Evolutionary conservation across 139 green algal genomes (phyloP).

Genomic region (Chlorella sp.): DNA sequence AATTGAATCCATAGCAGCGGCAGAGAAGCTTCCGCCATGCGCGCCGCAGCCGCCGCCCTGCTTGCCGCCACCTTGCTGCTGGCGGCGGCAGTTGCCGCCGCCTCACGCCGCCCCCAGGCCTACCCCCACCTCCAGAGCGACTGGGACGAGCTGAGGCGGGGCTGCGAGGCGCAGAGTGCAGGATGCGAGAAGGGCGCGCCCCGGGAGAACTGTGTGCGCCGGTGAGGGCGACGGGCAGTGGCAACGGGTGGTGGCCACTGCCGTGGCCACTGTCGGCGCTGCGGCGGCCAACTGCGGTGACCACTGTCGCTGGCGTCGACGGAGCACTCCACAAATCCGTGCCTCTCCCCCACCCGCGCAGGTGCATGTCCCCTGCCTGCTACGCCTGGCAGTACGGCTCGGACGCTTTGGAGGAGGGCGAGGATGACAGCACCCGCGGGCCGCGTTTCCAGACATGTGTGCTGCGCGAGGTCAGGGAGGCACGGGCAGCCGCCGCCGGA

Average conservation of each 20-base stretch:
- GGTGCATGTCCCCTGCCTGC: slow-evolving; percentile 8
- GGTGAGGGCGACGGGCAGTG: not conserved
- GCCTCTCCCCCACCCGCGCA: not conserved
- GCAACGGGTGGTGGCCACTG: too few relatives aligned
- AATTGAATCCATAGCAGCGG: too few relatives aligned
- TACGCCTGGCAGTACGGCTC: not conserved
- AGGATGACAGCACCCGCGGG: not conserved
- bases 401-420: slow-evolving; percentile 10
- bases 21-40: too few relatives aligned
- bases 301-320: too few relatives aligned
- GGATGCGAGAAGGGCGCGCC: not conserved
- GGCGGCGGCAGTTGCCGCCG: not conserved
- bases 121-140: not conserved
- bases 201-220: slow-evolving; percentile 7
- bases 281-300: too few relatives aligned
- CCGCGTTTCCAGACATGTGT: not conserved
- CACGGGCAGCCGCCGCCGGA: not conserved
- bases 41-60: not conserved
- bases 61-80: not conserved
- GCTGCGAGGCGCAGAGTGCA: not conserved
- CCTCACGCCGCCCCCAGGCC: not conserved
- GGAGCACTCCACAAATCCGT: too few relatives aligned
- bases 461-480: not conserved
- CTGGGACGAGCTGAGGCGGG: not conserved
- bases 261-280: too few relatives aligned